Conservation (phyloP, 2,329 filamentous ascomycete genomes). For the Didymella exigua region DNA sequence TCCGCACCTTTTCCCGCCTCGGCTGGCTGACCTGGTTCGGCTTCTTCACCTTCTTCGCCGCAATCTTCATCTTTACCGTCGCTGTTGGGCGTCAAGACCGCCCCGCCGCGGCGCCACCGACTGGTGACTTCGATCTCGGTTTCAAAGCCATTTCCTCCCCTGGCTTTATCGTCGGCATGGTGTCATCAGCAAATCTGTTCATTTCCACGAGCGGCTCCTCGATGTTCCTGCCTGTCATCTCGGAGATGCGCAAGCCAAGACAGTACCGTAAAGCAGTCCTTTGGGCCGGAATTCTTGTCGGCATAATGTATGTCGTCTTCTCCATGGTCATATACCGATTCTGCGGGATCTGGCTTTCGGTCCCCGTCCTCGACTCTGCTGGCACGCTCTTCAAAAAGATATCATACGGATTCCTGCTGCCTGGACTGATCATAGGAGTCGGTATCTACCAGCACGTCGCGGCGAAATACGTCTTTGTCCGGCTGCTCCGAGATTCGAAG, state of each 20-base stretch:
- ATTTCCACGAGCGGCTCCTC: conserved; percentile 1
- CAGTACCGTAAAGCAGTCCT: neutral
- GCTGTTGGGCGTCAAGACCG: conserved; percentile 1
- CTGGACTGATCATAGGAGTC: neutral
- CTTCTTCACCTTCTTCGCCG: conserved; percentile 1
- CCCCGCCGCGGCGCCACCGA: neutral
- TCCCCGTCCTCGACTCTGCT: neutral
- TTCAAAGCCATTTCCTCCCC: neutral
- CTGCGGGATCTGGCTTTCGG: conserved; percentile 1
- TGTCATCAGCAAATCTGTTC: neutral
- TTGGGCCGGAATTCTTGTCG: neutral
- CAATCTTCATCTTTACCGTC: conserved; percentile 3
- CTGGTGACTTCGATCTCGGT: neutral
- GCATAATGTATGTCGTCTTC: neutral
- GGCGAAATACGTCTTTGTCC: conserved; percentile 4
- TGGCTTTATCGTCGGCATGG: neutral
- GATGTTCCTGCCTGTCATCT: conserved; percentile 3
- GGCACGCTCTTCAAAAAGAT: conserved; percentile 2
- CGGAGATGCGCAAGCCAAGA: neutral
- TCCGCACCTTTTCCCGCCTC: neutral
- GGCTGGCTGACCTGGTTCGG: conserved; percentile 4
- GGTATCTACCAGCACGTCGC: conserved; percentile 1
- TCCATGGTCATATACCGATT: conserved; percentile 1
- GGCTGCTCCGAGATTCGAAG: neutral
- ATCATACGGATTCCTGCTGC: neutral